Evolutionary conservation across 2,329 filamentous ascomycete species (phyloP).

Genomic region (Colletotrichum godetiae): DNA sequence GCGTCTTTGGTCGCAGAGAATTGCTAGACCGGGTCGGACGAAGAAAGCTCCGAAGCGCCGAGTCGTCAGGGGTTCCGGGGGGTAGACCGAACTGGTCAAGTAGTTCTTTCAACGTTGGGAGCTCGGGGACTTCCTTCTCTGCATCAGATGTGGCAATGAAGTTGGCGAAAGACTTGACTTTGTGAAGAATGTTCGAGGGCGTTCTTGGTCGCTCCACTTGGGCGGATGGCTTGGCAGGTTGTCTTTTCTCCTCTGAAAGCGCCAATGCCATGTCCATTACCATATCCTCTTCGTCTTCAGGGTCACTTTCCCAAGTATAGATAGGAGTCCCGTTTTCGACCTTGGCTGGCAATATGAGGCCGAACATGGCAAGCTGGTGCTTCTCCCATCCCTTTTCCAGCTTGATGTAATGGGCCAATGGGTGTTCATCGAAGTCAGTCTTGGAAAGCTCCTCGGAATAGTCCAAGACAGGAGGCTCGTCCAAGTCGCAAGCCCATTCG

Average conservation of each 20-base stretch:
- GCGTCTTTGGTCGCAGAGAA: constrained; percentile 19
- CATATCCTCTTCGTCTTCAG: constrained; percentile 18
- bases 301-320: constrained; percentile 31
- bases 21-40: constrained; percentile 24
- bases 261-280: neutral
- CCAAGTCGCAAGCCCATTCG: constrained; percentile 46
- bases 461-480: constrained; percentile 43
- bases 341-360: constrained; percentile 31
- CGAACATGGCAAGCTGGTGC: constrained; percentile 20
- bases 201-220: constrained; percentile 12
- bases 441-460: constrained; percentile 49
- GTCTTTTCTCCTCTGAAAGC: neutral
- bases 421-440: constrained; percentile 50
- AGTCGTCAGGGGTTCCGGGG: constrained; percentile 1
- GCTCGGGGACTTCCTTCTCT: constrained; percentile 25
- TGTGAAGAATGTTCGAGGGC: constrained; percentile 27
- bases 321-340: constrained; percentile 24
- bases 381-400: constrained; percentile 24
- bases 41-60: constrained; percentile 9
- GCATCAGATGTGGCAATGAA: constrained; percentile 7
- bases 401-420: constrained; percentile 42
- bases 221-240: neutral
- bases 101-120: constrained; percentile 20
- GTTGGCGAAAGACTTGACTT: constrained; percentile 34
- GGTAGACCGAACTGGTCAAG: constrained; percentile 30